A percentile compares a stretch with the other conserved stretches of the same genome.
Conservation (phyloP, 495 filamentous ascomycete species). For the Penicillium silybi region DNA sequence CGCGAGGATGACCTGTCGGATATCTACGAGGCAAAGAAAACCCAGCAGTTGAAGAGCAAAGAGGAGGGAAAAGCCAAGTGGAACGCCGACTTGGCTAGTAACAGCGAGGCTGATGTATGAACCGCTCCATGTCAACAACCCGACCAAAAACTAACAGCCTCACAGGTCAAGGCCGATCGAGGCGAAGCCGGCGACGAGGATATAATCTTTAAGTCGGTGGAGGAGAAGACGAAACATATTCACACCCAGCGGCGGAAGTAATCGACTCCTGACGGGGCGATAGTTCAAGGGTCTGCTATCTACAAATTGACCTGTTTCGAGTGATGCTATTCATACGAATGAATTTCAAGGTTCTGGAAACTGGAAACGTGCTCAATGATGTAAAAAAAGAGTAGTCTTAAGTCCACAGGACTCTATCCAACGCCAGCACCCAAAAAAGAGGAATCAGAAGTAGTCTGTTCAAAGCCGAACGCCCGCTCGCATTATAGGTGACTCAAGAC, state of each 20-base stretch:
- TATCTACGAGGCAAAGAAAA: conserved; percentile 66
- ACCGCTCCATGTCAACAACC: neutral
- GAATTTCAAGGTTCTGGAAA: neutral
- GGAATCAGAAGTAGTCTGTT: conserved; percentile 1
- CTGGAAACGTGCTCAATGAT: neutral
- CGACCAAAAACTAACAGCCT: neutral
- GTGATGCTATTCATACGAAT: neutral
- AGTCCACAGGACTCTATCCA: neutral
- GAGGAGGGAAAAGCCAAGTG: conserved; percentile 76
- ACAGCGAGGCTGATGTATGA: conserved; percentile 73
- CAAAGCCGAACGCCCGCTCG: conserved; percentile 25
- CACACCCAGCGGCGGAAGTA: conserved; percentile 22
- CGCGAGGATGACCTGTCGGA: conserved; percentile 36
- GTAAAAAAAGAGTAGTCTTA: neutral
- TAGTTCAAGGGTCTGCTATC: too few species aligned
- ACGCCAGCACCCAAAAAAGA: conserved; percentile 18
- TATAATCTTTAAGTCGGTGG: conserved; percentile 46
- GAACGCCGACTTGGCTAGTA: conserved; percentile 73
- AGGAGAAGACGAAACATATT: conserved; percentile 47
- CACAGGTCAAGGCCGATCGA: conserved; percentile 62
- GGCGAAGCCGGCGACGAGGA: conserved; percentile 44
- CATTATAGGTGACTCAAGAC: conserved; percentile 6
- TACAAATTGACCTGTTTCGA: too few species aligned
- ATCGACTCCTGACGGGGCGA: conserved; percentile 3
- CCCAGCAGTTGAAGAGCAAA: conserved; percentile 62